Evolutionary conservation across 2,329 filamentous ascomycete species (phyloP).

Genomic region (Ophiostoma ulmi): DNA sequence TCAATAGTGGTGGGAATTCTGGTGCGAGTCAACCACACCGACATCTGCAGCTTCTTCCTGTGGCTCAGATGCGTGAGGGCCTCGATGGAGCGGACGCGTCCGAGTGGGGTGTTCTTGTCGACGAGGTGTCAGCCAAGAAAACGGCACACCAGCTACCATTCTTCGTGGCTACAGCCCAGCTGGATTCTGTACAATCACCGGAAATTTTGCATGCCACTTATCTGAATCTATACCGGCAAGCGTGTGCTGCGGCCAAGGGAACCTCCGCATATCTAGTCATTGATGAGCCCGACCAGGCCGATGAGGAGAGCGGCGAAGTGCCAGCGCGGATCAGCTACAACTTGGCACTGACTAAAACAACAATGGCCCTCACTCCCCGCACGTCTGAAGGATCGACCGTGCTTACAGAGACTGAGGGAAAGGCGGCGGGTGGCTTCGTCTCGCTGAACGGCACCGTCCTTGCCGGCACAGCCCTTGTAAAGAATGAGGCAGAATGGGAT

Average conservation of each 20-base stretch:
- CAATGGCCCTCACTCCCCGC: constrained; percentile 52
- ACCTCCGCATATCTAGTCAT: constrained; percentile 12
- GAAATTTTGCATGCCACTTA: constrained; percentile 42
- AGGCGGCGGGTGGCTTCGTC: constrained; percentile 37
- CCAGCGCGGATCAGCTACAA: constrained; percentile 59
- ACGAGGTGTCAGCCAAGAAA: constrained; percentile 26
- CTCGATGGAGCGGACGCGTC: constrained; percentile 33
- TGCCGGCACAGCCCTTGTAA: constrained; percentile 59
- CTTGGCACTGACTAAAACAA: constrained; percentile 51
- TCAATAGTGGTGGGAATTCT: constrained; percentile 64
- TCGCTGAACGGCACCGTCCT: constrained; percentile 59
- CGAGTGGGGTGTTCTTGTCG: constrained; percentile 49
- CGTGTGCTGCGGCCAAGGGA: constrained; percentile 38
- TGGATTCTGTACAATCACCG: neutral
- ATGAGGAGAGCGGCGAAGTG: constrained; percentile 33
- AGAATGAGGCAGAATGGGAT: constrained; percentile 54
- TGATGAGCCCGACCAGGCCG: neutral
- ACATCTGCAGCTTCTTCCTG: constrained; percentile 66
- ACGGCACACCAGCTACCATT: constrained; percentile 17
- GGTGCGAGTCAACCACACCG: constrained; percentile 68
- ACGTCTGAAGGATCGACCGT: constrained; percentile 45
- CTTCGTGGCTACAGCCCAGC: constrained; percentile 18
- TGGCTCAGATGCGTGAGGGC: constrained; percentile 57
- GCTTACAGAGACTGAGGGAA: neutral
- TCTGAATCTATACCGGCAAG: constrained; percentile 44